These are phyloP conservation scores for Trichosporon sp. DNA, from an alignment of 1,284 basidiomycete genomes.

Conservation along the genomic window DNA sequence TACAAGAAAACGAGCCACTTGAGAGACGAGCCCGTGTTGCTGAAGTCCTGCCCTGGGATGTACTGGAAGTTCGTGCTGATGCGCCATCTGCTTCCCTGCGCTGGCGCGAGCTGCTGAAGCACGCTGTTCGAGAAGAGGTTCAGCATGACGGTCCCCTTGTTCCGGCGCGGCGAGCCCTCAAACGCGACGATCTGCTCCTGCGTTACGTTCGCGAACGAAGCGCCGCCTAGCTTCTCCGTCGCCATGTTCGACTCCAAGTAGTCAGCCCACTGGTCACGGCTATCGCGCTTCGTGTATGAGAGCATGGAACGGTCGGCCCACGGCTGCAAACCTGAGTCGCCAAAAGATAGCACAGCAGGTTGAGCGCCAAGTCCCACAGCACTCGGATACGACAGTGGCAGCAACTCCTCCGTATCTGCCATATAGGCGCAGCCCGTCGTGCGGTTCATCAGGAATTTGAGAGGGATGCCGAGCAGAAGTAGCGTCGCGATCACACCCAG, in stretches of 20 bases:
- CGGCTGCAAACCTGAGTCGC: conserved; percentile 16
- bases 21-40: conserved; percentile 38
- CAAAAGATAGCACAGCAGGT: background rate
- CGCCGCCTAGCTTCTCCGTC: conserved; percentile 1
- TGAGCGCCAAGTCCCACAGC: background rate
- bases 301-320: background rate
- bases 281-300: background rate
- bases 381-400: conserved; percentile 36
- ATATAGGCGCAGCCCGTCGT: conserved; percentile 60
- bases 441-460: conserved; percentile 65
- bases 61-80: conserved; percentile 65
- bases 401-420: conserved; percentile 18
- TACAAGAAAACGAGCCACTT: conserved; percentile 47
- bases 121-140: conserved; percentile 71
- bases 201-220: background rate
- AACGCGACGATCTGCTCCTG: conserved; percentile 11
- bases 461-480: conserved; percentile 66
- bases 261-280: conserved; percentile 28
- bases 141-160: conserved; percentile 63
- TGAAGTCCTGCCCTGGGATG: conserved; percentile 38
- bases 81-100: conserved; percentile 60
- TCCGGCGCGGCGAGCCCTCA: background rate
- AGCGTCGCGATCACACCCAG: conserved; percentile 67
- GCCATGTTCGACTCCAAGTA: conserved; percentile 59
- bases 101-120: conserved; percentile 61